phyloP scores from a whole-genome alignment of 257 asterid genomes.

The Solanum sitiens region DNA sequence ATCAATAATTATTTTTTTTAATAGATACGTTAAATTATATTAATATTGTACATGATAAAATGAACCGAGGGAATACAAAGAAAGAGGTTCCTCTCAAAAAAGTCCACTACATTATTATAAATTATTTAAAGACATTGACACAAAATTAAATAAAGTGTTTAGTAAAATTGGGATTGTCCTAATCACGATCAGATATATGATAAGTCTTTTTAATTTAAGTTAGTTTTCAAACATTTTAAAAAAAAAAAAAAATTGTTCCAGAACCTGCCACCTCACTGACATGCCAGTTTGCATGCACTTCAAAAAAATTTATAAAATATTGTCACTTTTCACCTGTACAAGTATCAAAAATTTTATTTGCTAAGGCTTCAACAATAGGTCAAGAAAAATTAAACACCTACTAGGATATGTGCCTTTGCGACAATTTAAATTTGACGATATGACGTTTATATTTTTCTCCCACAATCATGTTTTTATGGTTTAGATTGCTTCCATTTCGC shows the following conservation, averaged over 20 bases:
- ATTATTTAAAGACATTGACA: neutral
- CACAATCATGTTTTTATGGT: neutral
- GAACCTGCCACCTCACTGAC: neutral
- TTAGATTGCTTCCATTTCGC: neutral
- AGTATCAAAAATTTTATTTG: neutral
- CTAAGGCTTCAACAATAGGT: neutral
- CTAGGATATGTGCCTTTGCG: neutral
- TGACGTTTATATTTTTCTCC: neutral
- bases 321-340: neutral
- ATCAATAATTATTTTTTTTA: too few relatives aligned
- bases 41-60: too few relatives aligned
- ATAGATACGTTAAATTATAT: fast-evolving
- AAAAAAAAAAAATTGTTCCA: neutral
- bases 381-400: neutral
- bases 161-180: neutral
- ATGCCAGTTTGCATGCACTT: neutral
- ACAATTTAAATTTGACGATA: neutral
- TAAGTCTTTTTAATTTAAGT: neutral
- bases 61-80: neutral
- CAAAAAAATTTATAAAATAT: neutral
- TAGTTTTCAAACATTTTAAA: neutral
- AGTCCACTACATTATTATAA: neutral
- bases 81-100: neutral
- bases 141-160: neutral
- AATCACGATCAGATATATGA: neutral